Evolutionary conservation across 2,329 filamentous ascomycete species (phyloP).

Genomic region (Lojkania enalia): DNA sequence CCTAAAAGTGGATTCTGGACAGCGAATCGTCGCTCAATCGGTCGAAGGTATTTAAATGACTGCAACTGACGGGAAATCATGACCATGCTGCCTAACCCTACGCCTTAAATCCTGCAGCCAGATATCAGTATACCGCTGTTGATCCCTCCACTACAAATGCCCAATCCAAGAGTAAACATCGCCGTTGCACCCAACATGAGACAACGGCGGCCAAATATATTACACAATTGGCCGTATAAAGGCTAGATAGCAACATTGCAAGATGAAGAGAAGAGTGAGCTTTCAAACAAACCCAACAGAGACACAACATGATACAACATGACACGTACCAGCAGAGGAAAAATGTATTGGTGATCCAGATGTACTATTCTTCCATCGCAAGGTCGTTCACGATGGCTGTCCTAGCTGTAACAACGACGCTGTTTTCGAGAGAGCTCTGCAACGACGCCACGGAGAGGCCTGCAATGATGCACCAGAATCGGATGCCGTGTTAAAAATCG

Average conservation of each 20-base stretch:
- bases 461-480: background rate
- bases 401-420: background rate
- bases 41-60: background rate
- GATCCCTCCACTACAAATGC: conserved; percentile 53
- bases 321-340: conserved; percentile 12
- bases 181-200: conserved; percentile 35
- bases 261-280: background rate
- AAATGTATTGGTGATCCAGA: background rate
- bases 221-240: conserved; percentile 17
- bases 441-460: background rate
- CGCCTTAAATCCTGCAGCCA: conserved; percentile 57
- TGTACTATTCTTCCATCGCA: conserved; percentile 7
- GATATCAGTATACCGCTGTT: conserved; percentile 54
- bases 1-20: conserved; percentile 23
- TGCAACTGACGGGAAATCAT: conserved; percentile 33
- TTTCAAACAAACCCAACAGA: too few relatives aligned
- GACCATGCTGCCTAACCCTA: conserved; percentile 49
- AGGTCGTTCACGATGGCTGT: conserved; percentile 4
- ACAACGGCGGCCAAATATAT: conserved; percentile 51
- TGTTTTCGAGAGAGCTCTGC: background rate
- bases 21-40: background rate
- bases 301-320: background rate
- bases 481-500: background rate
- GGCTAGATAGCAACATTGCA: conserved; percentile 25
- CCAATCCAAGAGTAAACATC: conserved; percentile 56